Percentiles rank a stretch among this genome's conserved stretches.
phyloP scores from a whole-genome alignment of 2,329 filamentous ascomycete species.

The Botrytis hyacinthi region DNA sequence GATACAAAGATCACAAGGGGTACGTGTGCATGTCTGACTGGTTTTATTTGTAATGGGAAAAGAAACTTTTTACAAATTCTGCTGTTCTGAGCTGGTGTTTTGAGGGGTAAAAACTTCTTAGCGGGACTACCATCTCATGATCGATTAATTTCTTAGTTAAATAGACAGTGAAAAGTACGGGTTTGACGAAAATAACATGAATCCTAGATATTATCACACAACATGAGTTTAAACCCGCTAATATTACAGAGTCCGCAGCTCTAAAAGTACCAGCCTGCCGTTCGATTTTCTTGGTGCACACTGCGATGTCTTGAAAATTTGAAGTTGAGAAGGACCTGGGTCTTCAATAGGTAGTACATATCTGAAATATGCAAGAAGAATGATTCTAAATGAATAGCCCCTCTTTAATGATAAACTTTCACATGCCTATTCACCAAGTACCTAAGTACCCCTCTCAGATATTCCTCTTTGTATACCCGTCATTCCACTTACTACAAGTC shows the following conservation, averaged over 20 bases:
- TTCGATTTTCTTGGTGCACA: rapidly evolving
- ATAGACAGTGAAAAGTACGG: background rate
- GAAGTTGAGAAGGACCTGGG: background rate
- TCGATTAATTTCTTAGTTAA: background rate
- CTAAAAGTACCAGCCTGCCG: background rate
- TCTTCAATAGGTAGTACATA: background rate
- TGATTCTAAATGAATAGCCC: too few species aligned
- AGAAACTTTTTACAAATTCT: background rate
- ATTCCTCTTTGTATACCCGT: too few species aligned
- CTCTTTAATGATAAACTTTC: background rate
- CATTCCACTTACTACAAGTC: too few species aligned
- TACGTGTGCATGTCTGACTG: background rate
- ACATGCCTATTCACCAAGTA: too few species aligned
- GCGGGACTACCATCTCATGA: background rate
- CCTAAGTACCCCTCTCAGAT: too few species aligned
- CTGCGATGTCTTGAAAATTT: background rate
- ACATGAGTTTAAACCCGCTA: too few species aligned
- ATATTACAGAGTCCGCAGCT: background rate
- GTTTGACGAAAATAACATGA: rapidly evolving
- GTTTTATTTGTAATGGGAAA: background rate
- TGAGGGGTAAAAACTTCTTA: rapidly evolving
- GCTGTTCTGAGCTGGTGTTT: background rate
- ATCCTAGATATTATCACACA: rapidly evolving
- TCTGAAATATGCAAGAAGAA: background rate
- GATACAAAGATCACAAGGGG: rapidly evolving